Percentiles rank a stretch among this genome's conserved stretches.
Conservation (phyloP, 176 grass and related monocot species). For the Eleusine indica region DNA sequence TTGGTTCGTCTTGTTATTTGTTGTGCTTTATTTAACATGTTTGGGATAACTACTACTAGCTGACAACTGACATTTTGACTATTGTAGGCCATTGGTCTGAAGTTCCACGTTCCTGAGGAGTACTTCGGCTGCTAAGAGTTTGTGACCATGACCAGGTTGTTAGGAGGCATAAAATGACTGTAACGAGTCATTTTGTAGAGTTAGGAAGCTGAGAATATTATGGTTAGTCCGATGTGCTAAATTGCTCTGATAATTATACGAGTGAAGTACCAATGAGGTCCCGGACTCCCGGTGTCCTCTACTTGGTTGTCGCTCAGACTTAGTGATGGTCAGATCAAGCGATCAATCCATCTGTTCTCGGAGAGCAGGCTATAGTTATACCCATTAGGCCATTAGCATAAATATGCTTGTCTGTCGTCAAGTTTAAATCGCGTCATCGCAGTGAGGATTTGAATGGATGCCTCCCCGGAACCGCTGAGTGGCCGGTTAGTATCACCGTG, state of each 20-base stretch:
- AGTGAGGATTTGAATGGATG: too few relatives aligned
- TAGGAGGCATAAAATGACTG: slow-evolving; percentile 24
- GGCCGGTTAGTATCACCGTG: too few relatives aligned
- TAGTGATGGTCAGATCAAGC: too few relatives aligned
- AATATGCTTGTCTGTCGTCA: too few relatives aligned
- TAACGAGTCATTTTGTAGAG: background rate
- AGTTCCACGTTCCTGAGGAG: slow-evolving; percentile 77
- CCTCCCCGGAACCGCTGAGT: too few relatives aligned
- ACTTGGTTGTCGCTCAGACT: background rate
- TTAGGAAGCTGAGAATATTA: background rate
- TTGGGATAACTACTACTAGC: background rate
- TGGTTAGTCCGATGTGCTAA: background rate
- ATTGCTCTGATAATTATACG: background rate
- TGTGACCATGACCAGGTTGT: background rate
- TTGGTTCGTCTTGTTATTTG: slow-evolving; percentile 14
- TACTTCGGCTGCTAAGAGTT: slow-evolving; percentile 51
- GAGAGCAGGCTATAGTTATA: too few relatives aligned
- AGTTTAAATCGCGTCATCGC: too few relatives aligned
- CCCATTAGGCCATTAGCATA: too few relatives aligned
- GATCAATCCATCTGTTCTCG: too few relatives aligned
- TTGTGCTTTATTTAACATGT: background rate
- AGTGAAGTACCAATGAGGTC: background rate
- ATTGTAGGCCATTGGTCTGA: slow-evolving; percentile 68
- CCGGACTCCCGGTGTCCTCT: background rate
- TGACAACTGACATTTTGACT: slow-evolving; percentile 20